Evolutionary conservation across 2,329 filamentous ascomycete genomes (phyloP), one percentile per base, ranked within the genome.

Genomic region (Diaporthe eres): DNA sequence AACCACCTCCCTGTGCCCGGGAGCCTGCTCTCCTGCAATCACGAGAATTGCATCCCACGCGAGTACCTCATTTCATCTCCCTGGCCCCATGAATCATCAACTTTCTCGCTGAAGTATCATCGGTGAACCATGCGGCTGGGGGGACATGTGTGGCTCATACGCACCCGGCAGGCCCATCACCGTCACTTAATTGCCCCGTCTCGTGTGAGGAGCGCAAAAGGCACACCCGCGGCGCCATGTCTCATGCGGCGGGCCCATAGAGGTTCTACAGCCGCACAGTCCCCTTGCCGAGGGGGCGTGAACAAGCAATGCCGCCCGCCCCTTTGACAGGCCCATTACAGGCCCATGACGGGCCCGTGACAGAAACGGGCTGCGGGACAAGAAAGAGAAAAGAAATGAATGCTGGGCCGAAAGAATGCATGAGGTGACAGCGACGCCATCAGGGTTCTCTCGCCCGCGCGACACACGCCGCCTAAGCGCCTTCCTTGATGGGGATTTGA

Each of bases 301-400:
- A 28, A 53, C 63, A 68, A 28, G 47, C 63, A 39, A 68, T 34
- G 31, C 47, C 47, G 22, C 47, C 42, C 44, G 7, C 28, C 17
- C 63, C 13, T 53, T 53, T 68, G 63, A 68, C 63, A 68, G 63
- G 31, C 25, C 3, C 31, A 25, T 42, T 34, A 51, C 63, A 25
- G 44, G 44, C 34, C 34, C 34, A 34, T 68, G 47, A 68, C 63
- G 39, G 63, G 31, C 25, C 3, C 31, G 37, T 42, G 65, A 51
- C 63, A 39, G 44, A 31, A 68, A 25, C 44, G 19, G n/a, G 1
- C 34, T 37, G 63, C 31, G 47, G 61, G 28, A 7, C 9, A 51
- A 53, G 25, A 25, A 42, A 49, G 1, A 19, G 19, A 28, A 31
- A 31, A 31, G 4, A 6, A 31, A 31, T 31, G 22, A 51, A 55